Evolutionary conservation across 176 grass and related monocot genomes (phyloP).

Genomic region (Otatea glauca): DNA sequence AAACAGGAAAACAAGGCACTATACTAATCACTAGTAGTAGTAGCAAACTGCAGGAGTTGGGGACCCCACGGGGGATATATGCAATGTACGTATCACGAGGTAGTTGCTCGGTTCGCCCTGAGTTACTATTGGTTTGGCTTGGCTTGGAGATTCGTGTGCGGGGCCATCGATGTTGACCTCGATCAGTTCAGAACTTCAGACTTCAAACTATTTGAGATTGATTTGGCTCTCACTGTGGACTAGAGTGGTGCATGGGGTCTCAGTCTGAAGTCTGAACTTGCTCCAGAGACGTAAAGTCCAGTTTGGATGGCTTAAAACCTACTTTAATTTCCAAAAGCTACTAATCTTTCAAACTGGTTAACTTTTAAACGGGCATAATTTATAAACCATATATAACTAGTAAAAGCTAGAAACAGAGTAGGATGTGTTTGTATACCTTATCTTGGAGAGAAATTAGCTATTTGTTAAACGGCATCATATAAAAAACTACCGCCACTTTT

Average conservation of each 20-base stretch:
- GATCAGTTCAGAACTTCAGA: background rate
- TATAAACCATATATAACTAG: no score
- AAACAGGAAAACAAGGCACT: no score
- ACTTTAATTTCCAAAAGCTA: no score
- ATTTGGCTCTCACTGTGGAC: background rate
- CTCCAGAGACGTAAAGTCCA: background rate
- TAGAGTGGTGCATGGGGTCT: background rate
- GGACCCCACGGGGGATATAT: background rate
- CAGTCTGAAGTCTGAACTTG: background rate
- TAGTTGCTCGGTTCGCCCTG: background rate
- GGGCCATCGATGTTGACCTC: slow-evolving; percentile 38
- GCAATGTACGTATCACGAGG: background rate
- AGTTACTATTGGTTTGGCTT: background rate
- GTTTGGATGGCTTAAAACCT: no score
- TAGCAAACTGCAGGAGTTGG: background rate
- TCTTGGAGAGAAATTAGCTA: no score
- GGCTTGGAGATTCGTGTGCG: slow-evolving; percentile 39
- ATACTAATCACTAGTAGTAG: no score
- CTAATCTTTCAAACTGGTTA: no score
- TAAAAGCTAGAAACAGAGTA: no score
- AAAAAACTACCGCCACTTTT: no score
- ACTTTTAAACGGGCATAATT: no score
- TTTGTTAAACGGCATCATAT: no score
- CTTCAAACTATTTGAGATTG: background rate
- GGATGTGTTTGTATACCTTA: no score